Conservation (phyloP, 2,329 filamentous ascomycete genomes). For the Scedosporium boydii region DNA sequence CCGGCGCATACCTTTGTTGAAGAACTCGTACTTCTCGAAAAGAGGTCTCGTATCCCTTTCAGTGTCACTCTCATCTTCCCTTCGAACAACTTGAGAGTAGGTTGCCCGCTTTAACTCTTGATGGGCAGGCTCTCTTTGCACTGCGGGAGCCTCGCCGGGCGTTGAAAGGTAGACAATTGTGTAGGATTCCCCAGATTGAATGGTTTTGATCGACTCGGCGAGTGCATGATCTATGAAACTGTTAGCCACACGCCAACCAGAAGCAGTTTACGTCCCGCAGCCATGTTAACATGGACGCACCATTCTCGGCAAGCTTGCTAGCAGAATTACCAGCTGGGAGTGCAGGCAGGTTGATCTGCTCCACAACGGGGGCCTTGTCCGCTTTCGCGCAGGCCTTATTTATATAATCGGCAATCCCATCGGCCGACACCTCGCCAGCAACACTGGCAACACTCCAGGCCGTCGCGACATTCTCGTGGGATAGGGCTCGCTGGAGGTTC, state of each 20-base stretch:
- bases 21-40: conserved; percentile 92
- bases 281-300: conserved; percentile 20
- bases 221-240: conserved; percentile 38
- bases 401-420: conserved; percentile 34
- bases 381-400: conserved; percentile 32
- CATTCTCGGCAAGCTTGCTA: conserved; percentile 35
- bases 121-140: conserved; percentile 36
- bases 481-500: conserved; percentile 36
- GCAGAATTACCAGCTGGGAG: conserved; percentile 31
- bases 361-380: conserved; percentile 26
- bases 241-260: conserved; percentile 7
- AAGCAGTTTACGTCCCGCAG: conserved; percentile 5
- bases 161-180: conserved; percentile 68
- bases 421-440: conserved; percentile 35
- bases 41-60: conserved; percentile 40
- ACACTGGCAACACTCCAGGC: conserved; percentile 47
- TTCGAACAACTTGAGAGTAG: conserved; percentile 18
- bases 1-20: conserved; percentile 63
- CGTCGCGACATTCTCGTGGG: conserved; percentile 23
- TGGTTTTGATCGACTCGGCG: conserved; percentile 33
- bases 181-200: conserved; percentile 39
- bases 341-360: conserved; percentile 30
- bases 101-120: conserved; percentile 63
- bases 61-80: conserved; percentile 24
- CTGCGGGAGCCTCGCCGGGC: conserved; percentile 6